phyloP scores from a whole-genome alignment of 2,329 filamentous ascomycete species.

The Aspergillus aculeatus region DNA sequence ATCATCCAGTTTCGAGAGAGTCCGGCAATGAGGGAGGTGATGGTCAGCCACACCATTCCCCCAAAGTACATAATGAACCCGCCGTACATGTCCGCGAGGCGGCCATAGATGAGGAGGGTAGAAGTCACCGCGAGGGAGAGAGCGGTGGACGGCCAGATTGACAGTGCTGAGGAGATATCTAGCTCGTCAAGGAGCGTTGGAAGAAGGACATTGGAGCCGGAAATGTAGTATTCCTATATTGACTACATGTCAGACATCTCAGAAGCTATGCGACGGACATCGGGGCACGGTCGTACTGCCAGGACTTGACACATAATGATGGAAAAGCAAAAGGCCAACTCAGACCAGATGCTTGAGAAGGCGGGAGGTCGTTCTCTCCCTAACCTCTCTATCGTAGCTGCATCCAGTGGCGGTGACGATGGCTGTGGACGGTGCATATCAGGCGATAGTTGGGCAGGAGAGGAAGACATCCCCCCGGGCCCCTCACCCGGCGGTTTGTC shows the following conservation, averaged over 20 bases:
- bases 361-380: too few species aligned
- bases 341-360: constrained; percentile 27
- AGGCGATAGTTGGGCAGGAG: too few species aligned
- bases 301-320: constrained; percentile 64
- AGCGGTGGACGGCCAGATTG: constrained; percentile 55
- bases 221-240: constrained; percentile 68
- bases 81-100: constrained; percentile 62
- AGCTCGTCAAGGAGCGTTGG: constrained; percentile 64
- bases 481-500: too few species aligned
- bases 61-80: constrained; percentile 63
- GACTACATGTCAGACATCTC: neutral
- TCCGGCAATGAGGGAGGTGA: constrained; percentile 69
- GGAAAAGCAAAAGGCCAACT: constrained; percentile 62
- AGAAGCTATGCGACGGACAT: neutral
- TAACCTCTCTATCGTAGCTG: too few species aligned
- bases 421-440: too few species aligned
- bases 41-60: constrained; percentile 61
- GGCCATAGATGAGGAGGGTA: constrained; percentile 55
- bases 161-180: constrained; percentile 64
- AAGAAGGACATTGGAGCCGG: constrained; percentile 69
- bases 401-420: too few species aligned
- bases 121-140: constrained; percentile 51
- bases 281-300: constrained; percentile 45
- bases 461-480: too few species aligned
- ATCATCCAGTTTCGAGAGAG: constrained; percentile 67